Conservation (phyloP, 225 moss, liverwort and hornwort species). For the Lunularia cruciata region DNA sequence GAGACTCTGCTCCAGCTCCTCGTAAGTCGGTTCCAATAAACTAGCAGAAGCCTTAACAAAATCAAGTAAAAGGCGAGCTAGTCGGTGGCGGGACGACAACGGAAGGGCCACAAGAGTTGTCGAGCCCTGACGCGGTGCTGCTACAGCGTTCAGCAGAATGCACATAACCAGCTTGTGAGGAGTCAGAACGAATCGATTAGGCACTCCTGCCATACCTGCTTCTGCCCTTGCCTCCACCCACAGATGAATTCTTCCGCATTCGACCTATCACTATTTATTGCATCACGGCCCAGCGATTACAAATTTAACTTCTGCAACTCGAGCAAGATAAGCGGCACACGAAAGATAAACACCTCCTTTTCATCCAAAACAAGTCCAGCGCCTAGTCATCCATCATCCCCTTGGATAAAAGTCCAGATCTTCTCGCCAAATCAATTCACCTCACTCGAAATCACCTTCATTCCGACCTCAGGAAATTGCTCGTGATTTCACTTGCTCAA, state of each 20-base stretch:
- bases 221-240: not conserved
- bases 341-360: no score
- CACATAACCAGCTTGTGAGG: constrained; percentile 85
- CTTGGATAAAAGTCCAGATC: no score
- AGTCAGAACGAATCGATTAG: constrained; percentile 67
- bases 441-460: no score
- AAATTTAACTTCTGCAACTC: no score
- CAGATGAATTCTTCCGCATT: not conserved
- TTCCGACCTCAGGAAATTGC: no score
- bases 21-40: constrained; percentile 76
- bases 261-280: not conserved
- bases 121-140: constrained; percentile 58
- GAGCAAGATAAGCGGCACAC: no score
- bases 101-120: constrained; percentile 61
- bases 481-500: no score
- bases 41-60: constrained; percentile 48
- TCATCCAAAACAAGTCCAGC: no score
- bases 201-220: constrained; percentile 48
- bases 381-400: no score
- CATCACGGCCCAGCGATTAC: no score
- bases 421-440: no score
- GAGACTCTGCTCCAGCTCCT: constrained; percentile 66
- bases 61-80: constrained; percentile 80
- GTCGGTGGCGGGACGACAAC: constrained; percentile 60
- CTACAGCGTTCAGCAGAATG: constrained; percentile 71